phyloP scores from a whole-genome alignment of 2,329 filamentous ascomycete species.

The Penicillium decumbens region DNA sequence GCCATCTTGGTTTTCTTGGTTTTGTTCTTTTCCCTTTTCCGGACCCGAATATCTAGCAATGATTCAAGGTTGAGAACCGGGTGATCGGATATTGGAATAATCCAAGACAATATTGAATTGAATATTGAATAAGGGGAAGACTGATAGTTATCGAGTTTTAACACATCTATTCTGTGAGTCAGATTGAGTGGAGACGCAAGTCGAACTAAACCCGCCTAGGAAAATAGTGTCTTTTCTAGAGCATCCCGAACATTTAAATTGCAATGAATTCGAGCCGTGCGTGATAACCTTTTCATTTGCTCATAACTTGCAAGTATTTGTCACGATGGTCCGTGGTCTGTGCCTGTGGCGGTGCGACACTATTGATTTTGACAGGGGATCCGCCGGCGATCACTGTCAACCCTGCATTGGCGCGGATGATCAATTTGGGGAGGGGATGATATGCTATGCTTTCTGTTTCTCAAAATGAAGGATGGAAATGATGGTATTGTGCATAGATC shows the following conservation, averaged over 20 bases:
- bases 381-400: constrained; percentile 18
- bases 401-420: constrained; percentile 3
- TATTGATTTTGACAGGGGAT: constrained; percentile 23
- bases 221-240: not conserved
- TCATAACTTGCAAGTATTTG: constrained; percentile 15
- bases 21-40: not conserved
- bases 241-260: not conserved
- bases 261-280: not conserved
- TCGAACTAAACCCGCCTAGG: not conserved
- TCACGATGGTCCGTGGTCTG: constrained; percentile 18
- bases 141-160: not conserved
- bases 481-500: not conserved
- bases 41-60: constrained; percentile 8
- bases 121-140: not conserved
- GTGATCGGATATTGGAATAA: not conserved
- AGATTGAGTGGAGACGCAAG: not conserved
- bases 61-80: not conserved
- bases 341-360: constrained; percentile 23
- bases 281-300: not conserved
- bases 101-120: constrained; percentile 1
- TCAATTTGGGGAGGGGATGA: constrained; percentile 5
- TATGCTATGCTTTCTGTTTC: not conserved
- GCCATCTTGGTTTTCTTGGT: not conserved
- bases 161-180: not conserved
- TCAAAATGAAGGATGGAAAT: not conserved